Percentiles rank a stretch among this genome's conserved stretches.
Evolutionary conservation across 1,284 basidiomycete genomes (phyloP).

Genomic region (Kalmanozyma brasiliensis): DNA sequence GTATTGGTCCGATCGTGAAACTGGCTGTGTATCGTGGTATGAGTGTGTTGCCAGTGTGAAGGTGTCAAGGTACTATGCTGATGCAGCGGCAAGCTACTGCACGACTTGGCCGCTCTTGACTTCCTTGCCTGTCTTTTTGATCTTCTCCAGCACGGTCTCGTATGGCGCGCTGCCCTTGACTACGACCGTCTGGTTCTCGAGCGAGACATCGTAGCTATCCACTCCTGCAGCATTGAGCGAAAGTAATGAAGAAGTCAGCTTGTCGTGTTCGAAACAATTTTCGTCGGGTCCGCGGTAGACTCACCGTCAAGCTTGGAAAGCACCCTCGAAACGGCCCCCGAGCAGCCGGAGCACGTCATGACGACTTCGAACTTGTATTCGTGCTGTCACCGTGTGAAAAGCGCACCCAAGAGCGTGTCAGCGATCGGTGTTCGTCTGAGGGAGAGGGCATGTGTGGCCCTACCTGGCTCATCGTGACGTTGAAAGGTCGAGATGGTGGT

Average conservation of each 20-base stretch:
- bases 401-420: too few species aligned
- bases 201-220: slow-evolving; percentile 71
- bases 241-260: too few species aligned
- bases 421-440: too few species aligned
- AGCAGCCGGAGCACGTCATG: slow-evolving; percentile 87
- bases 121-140: slow-evolving; percentile 88
- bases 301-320: slow-evolving; percentile 77
- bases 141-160: slow-evolving; percentile 77
- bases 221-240: slow-evolving; percentile 43
- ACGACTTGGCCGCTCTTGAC: slow-evolving; percentile 68
- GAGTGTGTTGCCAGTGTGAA: neutral
- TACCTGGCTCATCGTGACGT: slow-evolving; percentile 21
- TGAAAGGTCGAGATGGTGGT: neutral
- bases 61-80: too few species aligned
- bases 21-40: too few species aligned
- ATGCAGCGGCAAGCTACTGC: too few species aligned
- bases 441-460: too few species aligned
- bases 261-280: too few species aligned
- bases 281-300: too few species aligned
- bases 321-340: slow-evolving; percentile 79
- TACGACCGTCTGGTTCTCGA: slow-evolving; percentile 78
- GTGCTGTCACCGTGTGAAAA: slow-evolving; percentile 47
- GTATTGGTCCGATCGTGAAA: too few species aligned
- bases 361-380: slow-evolving; percentile 75
- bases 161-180: slow-evolving; percentile 76